These are phyloP conservation scores for Leccinum laetum DNA, from an alignment of 1,284 basidiomycete species.

Conservation along the genomic window DNA sequence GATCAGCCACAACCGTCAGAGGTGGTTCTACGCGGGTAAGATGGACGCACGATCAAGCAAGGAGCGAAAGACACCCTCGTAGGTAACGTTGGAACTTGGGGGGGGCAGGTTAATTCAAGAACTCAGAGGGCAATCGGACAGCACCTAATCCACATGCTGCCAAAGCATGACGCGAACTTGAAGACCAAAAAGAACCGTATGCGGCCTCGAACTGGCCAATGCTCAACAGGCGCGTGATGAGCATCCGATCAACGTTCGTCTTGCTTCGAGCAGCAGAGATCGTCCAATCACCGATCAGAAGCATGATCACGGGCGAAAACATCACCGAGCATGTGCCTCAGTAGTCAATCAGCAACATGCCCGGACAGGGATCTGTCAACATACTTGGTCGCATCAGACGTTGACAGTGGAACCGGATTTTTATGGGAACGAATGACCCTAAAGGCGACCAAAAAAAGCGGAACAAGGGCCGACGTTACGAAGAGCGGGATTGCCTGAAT, in stretches of 20 bases:
- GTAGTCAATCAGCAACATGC: too few relatives aligned
- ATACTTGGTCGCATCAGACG: slow-evolving; percentile 82
- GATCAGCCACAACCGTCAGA: too few relatives aligned
- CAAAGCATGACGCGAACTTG: slow-evolving; percentile 32
- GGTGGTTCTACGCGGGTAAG: neutral
- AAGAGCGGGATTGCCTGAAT: slow-evolving; percentile 92
- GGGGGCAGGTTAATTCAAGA: slow-evolving; percentile 75
- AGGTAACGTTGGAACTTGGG: slow-evolving; percentile 35
- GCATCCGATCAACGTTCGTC: too few relatives aligned
- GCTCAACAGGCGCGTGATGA: too few relatives aligned
- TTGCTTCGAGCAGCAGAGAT: too few relatives aligned
- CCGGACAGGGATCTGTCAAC: too few relatives aligned
- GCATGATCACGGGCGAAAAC: too few relatives aligned
- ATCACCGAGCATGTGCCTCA: too few relatives aligned
- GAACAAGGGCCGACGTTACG: slow-evolving; percentile 91
- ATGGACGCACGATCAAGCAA: neutral
- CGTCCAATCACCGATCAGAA: too few relatives aligned
- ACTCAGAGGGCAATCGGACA: too few relatives aligned
- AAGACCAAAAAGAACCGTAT: too few relatives aligned
- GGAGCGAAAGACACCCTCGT: neutral
- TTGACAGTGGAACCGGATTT: slow-evolving; percentile 52
- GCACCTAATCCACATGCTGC: slow-evolving; percentile 45
- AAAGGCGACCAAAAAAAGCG: slow-evolving; percentile 86
- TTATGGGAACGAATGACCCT: slow-evolving; percentile 74
- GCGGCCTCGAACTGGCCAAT: slow-evolving; percentile 15